Base-by-base conservation (phyloP, 768 basidiomycete genomes). In the Filobasidium floriforme region DNA sequence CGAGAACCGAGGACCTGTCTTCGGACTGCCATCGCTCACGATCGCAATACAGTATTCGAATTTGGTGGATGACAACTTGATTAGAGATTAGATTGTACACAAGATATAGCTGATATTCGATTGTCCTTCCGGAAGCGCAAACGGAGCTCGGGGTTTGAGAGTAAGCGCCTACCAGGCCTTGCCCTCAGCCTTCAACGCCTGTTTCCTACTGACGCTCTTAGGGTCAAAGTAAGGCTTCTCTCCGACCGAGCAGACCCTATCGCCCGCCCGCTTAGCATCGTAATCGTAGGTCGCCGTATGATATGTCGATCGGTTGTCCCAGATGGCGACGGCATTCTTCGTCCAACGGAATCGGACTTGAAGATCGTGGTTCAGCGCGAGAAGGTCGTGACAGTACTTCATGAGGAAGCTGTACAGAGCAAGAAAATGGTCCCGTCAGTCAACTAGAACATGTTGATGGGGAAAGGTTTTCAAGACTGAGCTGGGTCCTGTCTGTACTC, bases 301-400 rank as follows among this genome's bases (percentile, higher is more conserved):
- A 54, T 71, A 80, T 0, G 82, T 82, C 29, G 78, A 74, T 44
- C 84, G 76, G 70, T 85, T 86, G 64, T 85, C 84, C 85, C 84
- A 85, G 66, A 86, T 83, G 0, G 85, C 85, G 28, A 85, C 73
- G 59, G 85, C 83, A 67, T 84, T 81, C 59, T 73, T 71, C 41
- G 76, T 73, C 84, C 85, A 86, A 19, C 81, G 80, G 79, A 79
- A 78, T 77, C 75, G 66, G 44, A 71, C 68, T 66, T 83, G 84
- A 46, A 84, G 75, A 72, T 85, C 84, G 68, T 85, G 84, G 76
- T 84, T 85, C 66, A 83, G 83, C 0, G 82, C 70, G 49, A 84
- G 71, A 61, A 83, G 82, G 14, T 79, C 75, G 62, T 75, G 73
- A 24, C 84, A 77, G 74, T 82, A 85, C 0, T 79, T 76, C 26